A percentile compares a stretch with the other conserved stretches of the same genome.
Conservation (phyloP, 2,329 filamentous ascomycete genomes). For the Diaporthe sp. region DNA sequence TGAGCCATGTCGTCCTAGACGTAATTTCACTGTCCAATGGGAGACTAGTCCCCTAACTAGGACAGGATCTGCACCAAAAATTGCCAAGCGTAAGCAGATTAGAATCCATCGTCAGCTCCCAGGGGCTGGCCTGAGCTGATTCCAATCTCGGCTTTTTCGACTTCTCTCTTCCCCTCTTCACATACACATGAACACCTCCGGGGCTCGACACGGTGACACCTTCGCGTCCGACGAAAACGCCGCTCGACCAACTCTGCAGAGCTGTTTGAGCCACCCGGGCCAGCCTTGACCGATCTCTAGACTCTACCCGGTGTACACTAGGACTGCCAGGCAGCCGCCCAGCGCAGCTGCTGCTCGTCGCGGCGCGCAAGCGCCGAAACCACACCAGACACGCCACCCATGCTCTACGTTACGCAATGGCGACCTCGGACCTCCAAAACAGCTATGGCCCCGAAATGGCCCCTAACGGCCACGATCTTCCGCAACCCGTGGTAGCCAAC, state of each 20-base stretch:
- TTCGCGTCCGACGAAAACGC: not conserved
- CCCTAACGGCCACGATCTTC: not conserved
- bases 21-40: not conserved
- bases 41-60: not conserved
- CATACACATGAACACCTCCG: not conserved
- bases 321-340: not conserved
- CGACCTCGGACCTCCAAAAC: constrained; percentile 25
- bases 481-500: not conserved
- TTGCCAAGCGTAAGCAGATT: constrained; percentile 2
- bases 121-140: not conserved
- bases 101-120: constrained; percentile 10
- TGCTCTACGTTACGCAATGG: constrained; percentile 3
- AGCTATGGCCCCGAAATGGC: constrained; percentile 35
- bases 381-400: not conserved
- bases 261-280: not conserved
- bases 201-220: not conserved
- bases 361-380: not conserved
- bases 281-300: not conserved
- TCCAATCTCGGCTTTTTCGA: not conserved
- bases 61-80: not conserved
- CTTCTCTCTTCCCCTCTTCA: not conserved
- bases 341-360: not conserved
- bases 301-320: not conserved
- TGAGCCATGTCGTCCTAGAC: not conserved
- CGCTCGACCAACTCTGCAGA: not conserved